These are phyloP conservation scores for Blastomyces emzantsi DNA, from an alignment of 2,329 filamentous ascomycete species.

Conservation along the genomic window DNA sequence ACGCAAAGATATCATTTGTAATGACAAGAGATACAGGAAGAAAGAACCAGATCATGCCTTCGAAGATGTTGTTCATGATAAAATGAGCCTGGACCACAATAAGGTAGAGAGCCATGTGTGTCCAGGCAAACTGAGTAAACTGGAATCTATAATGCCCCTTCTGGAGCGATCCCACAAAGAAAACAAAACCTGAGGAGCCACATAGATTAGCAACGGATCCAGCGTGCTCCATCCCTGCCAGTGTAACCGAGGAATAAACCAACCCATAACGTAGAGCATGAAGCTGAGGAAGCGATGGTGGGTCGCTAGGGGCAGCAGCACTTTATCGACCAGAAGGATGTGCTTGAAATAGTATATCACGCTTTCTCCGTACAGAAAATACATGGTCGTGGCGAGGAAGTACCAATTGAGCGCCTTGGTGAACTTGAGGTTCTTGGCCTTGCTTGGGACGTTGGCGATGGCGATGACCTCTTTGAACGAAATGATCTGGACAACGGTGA, in stretches of 20 bases:
- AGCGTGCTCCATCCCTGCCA: not conserved
- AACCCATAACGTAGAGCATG: conserved; percentile 93
- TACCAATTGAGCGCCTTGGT: conserved; percentile 99
- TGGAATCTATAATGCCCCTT: conserved; percentile 97
- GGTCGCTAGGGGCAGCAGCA: conserved; percentile 84
- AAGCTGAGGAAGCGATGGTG: conserved; percentile 99
- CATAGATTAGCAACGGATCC: not conserved
- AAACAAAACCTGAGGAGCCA: conserved; percentile 73
- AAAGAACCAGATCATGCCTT: conserved; percentile 99
- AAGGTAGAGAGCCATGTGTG: conserved; percentile 96
- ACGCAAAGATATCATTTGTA: conserved; percentile 97
- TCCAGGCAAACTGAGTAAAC: conserved; percentile 99
- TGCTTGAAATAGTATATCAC: conserved; percentile 99
- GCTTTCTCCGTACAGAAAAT: conserved; percentile 96
- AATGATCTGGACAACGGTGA: conserved; percentile 89
- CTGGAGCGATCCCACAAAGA: conserved; percentile 90
- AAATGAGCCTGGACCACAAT: conserved; percentile 98
- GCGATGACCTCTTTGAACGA: conserved; percentile 99
- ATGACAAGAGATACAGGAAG: conserved; percentile 89
- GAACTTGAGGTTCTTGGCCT: conserved; percentile 80
- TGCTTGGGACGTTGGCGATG: conserved; percentile 88
- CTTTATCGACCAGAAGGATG: conserved; percentile 87
- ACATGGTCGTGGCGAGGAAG: conserved; percentile 98
- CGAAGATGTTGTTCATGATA: conserved; percentile 99
- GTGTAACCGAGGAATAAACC: conserved; percentile 25